phyloP scores from a whole-genome alignment of 192 early-diverging fungal species.

The Glomus cerebriforme region DNA sequence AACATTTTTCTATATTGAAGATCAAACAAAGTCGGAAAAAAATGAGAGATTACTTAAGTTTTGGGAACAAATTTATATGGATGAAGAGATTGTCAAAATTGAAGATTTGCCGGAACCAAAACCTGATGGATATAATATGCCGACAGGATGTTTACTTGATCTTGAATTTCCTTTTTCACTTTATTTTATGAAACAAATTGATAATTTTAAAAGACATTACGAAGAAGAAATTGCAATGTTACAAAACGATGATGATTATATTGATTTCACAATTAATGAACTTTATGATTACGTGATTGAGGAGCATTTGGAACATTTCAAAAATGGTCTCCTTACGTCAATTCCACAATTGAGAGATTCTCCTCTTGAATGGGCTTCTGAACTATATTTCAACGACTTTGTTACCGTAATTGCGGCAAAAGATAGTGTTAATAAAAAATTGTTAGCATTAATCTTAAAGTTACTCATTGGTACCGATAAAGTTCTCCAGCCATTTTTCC shows the following conservation, averaged over 20 bases:
- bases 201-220: constrained; percentile 9
- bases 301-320: background rate
- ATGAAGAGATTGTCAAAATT: constrained; percentile 22
- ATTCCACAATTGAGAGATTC: background rate
- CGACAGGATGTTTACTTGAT: background rate
- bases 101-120: background rate
- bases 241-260: background rate
- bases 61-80: background rate
- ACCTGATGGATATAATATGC: constrained; percentile 24
- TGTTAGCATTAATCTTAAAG: background rate
- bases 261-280: constrained; percentile 15
- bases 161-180: constrained; percentile 28
- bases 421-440: background rate
- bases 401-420: background rate
- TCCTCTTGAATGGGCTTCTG: background rate
- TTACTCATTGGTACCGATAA: background rate
- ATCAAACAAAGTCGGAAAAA: too few species aligned
- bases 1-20: background rate
- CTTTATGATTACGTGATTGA: constrained; percentile 4
- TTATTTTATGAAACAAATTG: constrained; percentile 29
- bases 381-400: constrained; percentile 31
- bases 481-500: constrained; percentile 1
- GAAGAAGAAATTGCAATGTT: background rate
- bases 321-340: background rate
- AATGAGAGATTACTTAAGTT: background rate